Evolutionary conservation across 1,139 yeast genomes (phyloP), one percentile per base, ranked within the genome.

Genomic region (Kazachstania sp.): DNA sequence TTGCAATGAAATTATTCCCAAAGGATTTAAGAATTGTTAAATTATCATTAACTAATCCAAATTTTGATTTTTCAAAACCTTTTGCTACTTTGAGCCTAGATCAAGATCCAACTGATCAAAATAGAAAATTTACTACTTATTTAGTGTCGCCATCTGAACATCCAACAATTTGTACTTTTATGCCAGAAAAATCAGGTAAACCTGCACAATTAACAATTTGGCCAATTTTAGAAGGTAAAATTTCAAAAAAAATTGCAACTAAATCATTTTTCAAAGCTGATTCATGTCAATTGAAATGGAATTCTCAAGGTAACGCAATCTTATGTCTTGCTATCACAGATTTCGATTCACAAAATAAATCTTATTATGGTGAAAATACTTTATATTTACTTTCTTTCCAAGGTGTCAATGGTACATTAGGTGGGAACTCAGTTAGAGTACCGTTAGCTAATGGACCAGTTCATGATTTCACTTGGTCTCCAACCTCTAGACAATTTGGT

Each of bases 401-500:
- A 50, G 68, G 68, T 46, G 67, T 63, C 31, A 64, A 64, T 40
- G 96, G 96, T 47, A 85, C 90, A 59, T 88, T 95, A 20, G 97
- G 97, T 9, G 78, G 92, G 37, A 88, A 86, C 63, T 95, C 92
- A 61, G 86, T 92, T 41, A 77, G 96, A 61, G 90, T 94, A 58
- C 78, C 81, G 50, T 78, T 94, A 59, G 87, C 85, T 52, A 83
- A 86, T 60, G 98, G 98, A 28, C 97, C 98, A 41, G 88, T 94
- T 57, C 97, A 94, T 69, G 98, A 92, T 65, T 85, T 92, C 55
- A 83, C 95, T 32, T 94, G 99, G 99, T 85, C 96, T 29, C 97
- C 97, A 51, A 81, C 90, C 46, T 87, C 96, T 19, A 78, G 96
- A 59, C 97, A 92, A 71, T 94, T 94, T 71, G 97, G 97, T 50